Conservation (phyloP, 768 basidiomycete genomes). For the Pisolithus marmoratus region DNA sequence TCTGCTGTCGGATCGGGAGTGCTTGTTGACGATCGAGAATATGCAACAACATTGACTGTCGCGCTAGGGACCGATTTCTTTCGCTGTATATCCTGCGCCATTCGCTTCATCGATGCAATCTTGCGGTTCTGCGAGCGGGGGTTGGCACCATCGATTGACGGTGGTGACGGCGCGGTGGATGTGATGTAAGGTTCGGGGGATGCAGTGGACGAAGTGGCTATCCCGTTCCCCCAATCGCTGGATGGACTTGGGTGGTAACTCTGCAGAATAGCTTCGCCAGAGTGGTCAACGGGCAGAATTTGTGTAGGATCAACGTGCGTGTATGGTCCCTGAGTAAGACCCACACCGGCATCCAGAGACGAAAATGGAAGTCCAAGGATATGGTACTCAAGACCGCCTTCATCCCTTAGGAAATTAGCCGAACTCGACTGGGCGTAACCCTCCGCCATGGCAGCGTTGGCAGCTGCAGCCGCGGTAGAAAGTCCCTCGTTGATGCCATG, state of each 20-base stretch:
- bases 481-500: conserved; percentile 41
- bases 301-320: conserved; percentile 93
- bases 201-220: conserved; percentile 60
- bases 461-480: conserved; percentile 51
- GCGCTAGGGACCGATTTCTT: conserved; percentile 39
- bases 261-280: conserved; percentile 34
- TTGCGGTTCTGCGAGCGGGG: conserved; percentile 41
- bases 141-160: conserved; percentile 51
- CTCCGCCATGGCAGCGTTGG: conserved; percentile 67
- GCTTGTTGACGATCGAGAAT: conserved; percentile 52
- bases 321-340: conserved; percentile 44
- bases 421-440: conserved; percentile 63
- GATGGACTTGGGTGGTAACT: conserved; percentile 72
- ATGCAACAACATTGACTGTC: conserved; percentile 15
- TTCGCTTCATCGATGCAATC: conserved; percentile 61
- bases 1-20: conserved; percentile 53
- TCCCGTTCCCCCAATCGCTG: conserved; percentile 75
- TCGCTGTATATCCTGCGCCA: conserved; percentile 49
- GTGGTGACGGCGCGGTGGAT: conserved; percentile 69
- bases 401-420: conserved; percentile 49
- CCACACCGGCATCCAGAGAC: conserved; percentile 39
- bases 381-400: conserved; percentile 50
- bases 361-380: conserved; percentile 64
- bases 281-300: conserved; percentile 50
- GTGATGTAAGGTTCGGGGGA: conserved; percentile 71